Evolutionary conservation across 352 stramenopile genomes (phyloP), one percentile per base, ranked within the genome.

Genomic region (Globisporangium iwayamae): DNA sequence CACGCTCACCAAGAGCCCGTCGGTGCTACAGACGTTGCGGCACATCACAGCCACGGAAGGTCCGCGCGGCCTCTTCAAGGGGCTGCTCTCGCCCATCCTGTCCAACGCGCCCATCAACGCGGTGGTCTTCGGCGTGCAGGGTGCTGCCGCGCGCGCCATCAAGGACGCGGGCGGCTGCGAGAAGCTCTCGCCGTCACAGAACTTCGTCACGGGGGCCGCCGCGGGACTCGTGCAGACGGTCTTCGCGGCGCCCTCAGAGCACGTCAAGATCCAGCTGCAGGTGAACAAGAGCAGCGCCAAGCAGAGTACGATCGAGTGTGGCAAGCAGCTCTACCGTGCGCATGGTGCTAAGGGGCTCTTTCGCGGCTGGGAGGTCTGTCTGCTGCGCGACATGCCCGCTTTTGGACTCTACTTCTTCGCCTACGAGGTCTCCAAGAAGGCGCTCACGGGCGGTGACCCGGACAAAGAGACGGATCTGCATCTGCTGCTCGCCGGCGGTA

Each of bases 91-190:
- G 25, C 86, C 87, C 18, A 83, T 95, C 45, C 66, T 95, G 36
- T 86, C 75, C 57, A 95, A 95, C 62, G 87, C 87, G 11, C 87
- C 87, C 7, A 95, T 95, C 75, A 93, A 95, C 62, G 87, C 85
- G 20, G 82, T 87, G 32, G 78, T 93, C 1, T 95, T 95, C 45
- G 84, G 83, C 22, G 85, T 95, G 3, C 84, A 95, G 51, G 83
- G 83, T 46, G 68, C 75, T 56, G 71, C 81, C 11, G 72, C 82
- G 38, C 81, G 84, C 11, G 60, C 58, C 6, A 63, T 93, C 22
- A 68, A 77, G 25, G 69, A 83, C 20, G 74, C 54, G 10, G 66
- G 61, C n/a, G 60, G 65, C 25, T 52, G 51, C 43, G 73, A 78
- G 16, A 52, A 60, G 39, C 64, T 90, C 22, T 67, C 71, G 4